Evolutionary conservation across 768 basidiomycete species (phyloP).

Genomic region (Gymnopilus junonius): DNA sequence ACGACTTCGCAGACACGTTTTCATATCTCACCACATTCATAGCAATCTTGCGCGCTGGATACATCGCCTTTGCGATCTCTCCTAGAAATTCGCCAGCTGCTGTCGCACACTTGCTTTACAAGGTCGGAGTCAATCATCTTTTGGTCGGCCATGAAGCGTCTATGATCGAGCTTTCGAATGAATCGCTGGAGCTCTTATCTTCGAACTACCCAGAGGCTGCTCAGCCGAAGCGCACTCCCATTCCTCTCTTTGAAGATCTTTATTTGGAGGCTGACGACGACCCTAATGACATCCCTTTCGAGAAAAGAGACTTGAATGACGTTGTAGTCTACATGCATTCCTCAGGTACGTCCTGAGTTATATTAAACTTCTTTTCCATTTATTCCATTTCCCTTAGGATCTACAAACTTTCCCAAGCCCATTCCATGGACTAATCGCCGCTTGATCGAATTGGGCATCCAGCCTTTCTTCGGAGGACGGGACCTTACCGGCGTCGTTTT

Average conservation of each 20-base stretch:
- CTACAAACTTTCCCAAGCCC: conserved; percentile 5
- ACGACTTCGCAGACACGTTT: conserved; percentile 1
- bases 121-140: conserved; percentile 5
- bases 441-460: background rate
- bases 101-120: conserved; percentile 13
- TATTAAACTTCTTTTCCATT: background rate
- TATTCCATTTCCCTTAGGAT: background rate
- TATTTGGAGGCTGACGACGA: background rate
- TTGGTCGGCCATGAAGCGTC: conserved; percentile 8
- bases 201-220: background rate
- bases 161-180: background rate
- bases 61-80: conserved; percentile 16
- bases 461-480: conserved; percentile 9
- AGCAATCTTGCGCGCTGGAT: conserved; percentile 12
- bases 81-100: conserved; percentile 16
- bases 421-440: conserved; percentile 11
- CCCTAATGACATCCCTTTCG: background rate
- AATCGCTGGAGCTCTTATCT: background rate
- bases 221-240: background rate
- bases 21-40: conserved; percentile 9
- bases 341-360: background rate
- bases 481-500: conserved; percentile 6
- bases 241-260: conserved; percentile 11
- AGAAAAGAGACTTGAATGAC: background rate
- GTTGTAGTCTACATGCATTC: conserved; percentile 9